Percentiles rank a stretch among this genome's conserved stretches.
phyloP scores from a whole-genome alignment of 139 green algal species.

The Volvox reticuliferus region DNA sequence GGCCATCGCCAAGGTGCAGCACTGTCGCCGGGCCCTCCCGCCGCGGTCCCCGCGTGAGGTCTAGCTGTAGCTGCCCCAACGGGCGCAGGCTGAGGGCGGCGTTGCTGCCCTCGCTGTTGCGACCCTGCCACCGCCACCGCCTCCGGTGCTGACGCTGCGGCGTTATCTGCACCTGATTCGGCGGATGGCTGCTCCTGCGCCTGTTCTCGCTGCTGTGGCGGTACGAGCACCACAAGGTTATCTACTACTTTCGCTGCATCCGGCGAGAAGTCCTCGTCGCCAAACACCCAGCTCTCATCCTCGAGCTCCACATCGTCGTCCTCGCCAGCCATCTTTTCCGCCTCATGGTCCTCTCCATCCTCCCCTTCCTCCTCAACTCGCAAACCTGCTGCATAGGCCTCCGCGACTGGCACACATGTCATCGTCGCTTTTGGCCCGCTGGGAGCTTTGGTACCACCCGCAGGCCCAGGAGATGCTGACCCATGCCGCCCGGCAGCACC shows the following conservation, averaged over 20 bases:
- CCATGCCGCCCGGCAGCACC: not conserved
- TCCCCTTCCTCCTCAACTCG: not conserved
- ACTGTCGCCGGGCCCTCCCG: not conserved
- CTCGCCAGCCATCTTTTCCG: not conserved
- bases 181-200: not conserved
- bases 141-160: not conserved
- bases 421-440: not conserved
- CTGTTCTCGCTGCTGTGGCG: not conserved
- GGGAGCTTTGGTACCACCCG: not conserved
- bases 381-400: not conserved
- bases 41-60: not conserved
- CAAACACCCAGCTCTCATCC: constrained; percentile 35
- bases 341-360: not conserved
- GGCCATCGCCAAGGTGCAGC: not conserved
- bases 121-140: not conserved
- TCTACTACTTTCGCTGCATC: constrained; percentile 17
- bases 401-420: not conserved
- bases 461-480: not conserved
- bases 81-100: not conserved
- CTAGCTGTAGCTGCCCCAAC: not conserved
- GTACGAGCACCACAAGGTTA: constrained; percentile 29
- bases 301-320: constrained; percentile 9
- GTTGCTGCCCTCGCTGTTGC: not conserved
- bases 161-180: not conserved
- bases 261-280: constrained; percentile 34